Base-by-base conservation (phyloP, 768 basidiomycete species). In the Artomyces pyxidatus region DNA sequence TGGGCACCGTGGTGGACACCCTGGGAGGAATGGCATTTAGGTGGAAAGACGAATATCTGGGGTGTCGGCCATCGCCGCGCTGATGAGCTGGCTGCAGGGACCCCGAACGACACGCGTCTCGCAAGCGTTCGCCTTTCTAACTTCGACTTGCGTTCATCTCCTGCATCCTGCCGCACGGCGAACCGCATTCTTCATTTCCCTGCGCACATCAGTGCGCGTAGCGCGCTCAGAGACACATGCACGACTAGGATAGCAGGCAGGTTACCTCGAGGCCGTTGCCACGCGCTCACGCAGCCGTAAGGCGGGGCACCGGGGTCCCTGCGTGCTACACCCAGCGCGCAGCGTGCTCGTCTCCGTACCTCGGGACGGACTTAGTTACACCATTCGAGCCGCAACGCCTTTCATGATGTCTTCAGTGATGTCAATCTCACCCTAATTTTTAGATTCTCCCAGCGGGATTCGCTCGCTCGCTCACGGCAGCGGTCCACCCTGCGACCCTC, bases 401-500 rank as follows among this genome's bases (percentile, higher is more conserved):
- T 53, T 47, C 17, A 11, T 29, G 37, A 35, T 23, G 35, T 45
- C 35, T 23, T 28, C 39, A 45, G 46, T 53, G 45, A 49, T 41
- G 47, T 35, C 48, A 49, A 17, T 41, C 19, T 37, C 23, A 28
- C 42, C 52, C 52, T 37, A 50, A 9, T 40, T 48, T 37, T 29
- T 47, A 16, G 27, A 47, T 42, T 37, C 27, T 42, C 26, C 37
- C 26, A 51, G 28, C 37, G 26, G 43, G 46, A 47, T 28, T 30
- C 32, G 43, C 19, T 16, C 38, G 19, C 7, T 12, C 25, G 25
- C 9, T 53, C 44, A 53, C 45, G 54, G 54, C 54, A 55, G 53
- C 30, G 22, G 14, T 26, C 21, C 16, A 16, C 23, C 9, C 23
- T n/a, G 28, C 12, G 32, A 17, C 17, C 32, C 32, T 17, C 32